These are phyloP conservation scores for Parachaetomium inaequale DNA, from an alignment of 495 filamentous ascomycete genomes.

Conservation along the genomic window DNA sequence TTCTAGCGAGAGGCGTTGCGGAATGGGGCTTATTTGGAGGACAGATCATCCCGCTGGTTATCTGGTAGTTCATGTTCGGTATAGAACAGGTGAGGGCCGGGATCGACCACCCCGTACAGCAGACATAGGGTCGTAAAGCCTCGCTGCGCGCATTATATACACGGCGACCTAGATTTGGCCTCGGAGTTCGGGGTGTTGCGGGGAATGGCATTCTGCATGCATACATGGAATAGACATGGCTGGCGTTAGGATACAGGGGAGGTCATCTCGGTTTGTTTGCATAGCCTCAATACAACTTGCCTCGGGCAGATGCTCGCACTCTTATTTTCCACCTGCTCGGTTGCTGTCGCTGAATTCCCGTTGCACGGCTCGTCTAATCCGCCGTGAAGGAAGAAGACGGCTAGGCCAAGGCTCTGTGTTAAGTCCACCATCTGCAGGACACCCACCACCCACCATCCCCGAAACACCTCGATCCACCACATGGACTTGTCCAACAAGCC, in stretches of 20 bases:
- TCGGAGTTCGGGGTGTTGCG: neutral
- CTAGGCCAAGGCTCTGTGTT: no score
- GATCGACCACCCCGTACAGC: neutral
- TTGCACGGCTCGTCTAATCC: no score
- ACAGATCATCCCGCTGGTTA: neutral
- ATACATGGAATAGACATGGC: constrained; percentile 11
- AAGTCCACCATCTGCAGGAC: no score
- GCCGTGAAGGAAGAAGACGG: no score
- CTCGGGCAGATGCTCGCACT: neutral
- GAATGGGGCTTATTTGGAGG: neutral
- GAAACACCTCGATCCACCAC: no score
- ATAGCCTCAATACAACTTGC: neutral
- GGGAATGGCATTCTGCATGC: constrained; percentile 4
- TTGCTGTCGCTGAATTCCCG: neutral
- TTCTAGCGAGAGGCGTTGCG: constrained; percentile 1
- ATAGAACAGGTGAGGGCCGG: neutral
- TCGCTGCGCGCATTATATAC: neutral
- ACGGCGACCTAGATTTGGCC: neutral
- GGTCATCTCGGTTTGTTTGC: constrained; percentile 1
- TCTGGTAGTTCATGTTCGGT: neutral
- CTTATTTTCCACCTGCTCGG: neutral
- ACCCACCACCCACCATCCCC: no score
- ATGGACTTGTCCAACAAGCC: no score
- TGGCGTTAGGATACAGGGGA: constrained; percentile 11
- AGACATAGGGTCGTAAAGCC: constrained; percentile 2